Percentiles rank a stretch among this genome's conserved stretches.
Conservation (phyloP, 2,329 filamentous ascomycete genomes). For the Neonectria neomacrospora region DNA sequence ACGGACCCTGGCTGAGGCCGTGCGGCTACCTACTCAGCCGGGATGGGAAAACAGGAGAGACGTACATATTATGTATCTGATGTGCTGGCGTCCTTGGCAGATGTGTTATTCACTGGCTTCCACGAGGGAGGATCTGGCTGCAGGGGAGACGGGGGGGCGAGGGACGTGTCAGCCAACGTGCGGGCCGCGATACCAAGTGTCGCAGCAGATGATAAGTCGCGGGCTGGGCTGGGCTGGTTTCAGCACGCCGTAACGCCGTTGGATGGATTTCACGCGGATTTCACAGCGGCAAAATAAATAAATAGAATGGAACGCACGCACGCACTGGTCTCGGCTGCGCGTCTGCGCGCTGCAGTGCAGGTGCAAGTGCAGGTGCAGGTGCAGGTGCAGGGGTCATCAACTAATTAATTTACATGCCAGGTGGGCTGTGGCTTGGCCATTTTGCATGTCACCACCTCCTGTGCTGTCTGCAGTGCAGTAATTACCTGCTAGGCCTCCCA, state of each 20-base stretch:
- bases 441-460: not conserved
- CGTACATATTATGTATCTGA: not conserved
- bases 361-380: not conserved
- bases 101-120: not conserved
- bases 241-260: not conserved
- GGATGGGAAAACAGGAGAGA: not conserved
- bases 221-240: conserved; percentile 1
- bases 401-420: not conserved
- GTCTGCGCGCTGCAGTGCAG: too few species aligned
- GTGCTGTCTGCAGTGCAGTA: too few species aligned
- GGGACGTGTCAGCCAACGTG: not conserved
- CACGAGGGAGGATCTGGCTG: not conserved
- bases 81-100: not conserved
- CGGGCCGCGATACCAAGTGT: conserved; percentile 2
- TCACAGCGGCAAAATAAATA: not conserved
- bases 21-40: not conserved
- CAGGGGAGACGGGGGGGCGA: not conserved
- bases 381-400: not conserved
- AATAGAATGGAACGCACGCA: too few species aligned
- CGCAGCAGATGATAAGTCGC: not conserved
- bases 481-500: too few species aligned
- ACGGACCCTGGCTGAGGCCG: not conserved
- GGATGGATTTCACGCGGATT: not conserved
- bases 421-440: not conserved
- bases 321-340: too few species aligned